These are phyloP conservation scores for Ganoderma multipileum DNA, from an alignment of 1,284 basidiomycete genomes.

Conservation along the genomic window DNA sequence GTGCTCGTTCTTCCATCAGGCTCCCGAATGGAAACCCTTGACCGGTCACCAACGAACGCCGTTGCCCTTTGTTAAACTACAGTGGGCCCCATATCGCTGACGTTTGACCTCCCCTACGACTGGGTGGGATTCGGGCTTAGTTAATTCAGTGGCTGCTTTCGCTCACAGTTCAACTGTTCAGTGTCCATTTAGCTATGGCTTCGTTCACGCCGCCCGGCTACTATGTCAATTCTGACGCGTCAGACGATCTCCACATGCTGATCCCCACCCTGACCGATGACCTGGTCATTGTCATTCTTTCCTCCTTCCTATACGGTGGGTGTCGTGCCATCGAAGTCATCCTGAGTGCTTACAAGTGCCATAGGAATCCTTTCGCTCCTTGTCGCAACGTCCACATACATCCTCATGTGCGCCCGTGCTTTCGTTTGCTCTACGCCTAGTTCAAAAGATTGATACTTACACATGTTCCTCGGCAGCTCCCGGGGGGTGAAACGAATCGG, in stretches of 20 bases:
- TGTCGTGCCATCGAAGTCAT: neutral
- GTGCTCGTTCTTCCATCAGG: neutral
- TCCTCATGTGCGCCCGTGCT: neutral
- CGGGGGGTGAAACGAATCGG: neutral
- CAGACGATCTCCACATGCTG: neutral
- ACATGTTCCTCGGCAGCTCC: neutral
- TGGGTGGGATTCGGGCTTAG: neutral
- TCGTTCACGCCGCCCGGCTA: neutral
- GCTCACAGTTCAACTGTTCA: neutral
- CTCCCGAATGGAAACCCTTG: neutral
- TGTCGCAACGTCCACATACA: neutral
- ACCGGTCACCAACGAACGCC: neutral
- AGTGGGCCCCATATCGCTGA: neutral
- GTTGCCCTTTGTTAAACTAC: neutral
- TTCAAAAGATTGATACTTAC: neutral
- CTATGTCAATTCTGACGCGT: neutral
- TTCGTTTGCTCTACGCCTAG: neutral
- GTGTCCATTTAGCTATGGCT: neutral
- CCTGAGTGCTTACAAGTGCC: no score
- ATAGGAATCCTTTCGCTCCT: neutral
- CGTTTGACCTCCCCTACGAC: neutral
- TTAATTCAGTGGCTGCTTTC: neutral
- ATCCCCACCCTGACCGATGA: neutral
- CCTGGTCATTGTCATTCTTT: slow-evolving; percentile 1
- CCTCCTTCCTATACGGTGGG: slow-evolving; percentile 9